phyloP scores from a whole-genome alignment of 2,329 filamentous ascomycete species.

The Hypoxylon sp. region DNA sequence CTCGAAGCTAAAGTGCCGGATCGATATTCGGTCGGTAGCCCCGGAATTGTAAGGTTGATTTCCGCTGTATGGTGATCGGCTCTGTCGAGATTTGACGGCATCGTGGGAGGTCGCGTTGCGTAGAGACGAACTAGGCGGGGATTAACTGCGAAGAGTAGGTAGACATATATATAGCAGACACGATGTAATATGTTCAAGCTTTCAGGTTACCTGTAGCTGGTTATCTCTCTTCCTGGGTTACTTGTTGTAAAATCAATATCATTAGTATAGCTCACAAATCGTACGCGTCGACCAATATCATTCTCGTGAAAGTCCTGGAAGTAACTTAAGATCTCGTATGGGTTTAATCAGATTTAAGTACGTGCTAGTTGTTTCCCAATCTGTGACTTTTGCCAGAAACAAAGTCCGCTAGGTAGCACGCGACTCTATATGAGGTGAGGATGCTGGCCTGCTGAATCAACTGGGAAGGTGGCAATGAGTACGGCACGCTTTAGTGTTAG shows the following conservation, averaged over 20 bases:
- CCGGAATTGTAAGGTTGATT: conserved; percentile 2
- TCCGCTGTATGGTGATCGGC: conserved; percentile 7
- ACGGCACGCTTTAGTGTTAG: neutral
- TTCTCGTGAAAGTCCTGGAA: neutral
- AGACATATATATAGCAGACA: neutral
- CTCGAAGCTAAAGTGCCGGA: neutral
- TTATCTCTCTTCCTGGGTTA: neutral
- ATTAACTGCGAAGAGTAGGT: neutral
- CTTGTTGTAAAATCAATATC: neutral
- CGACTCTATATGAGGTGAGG: neutral
- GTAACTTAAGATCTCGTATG: neutral
- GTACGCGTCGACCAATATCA: too few relatives aligned
- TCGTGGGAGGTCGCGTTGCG: too few relatives aligned
- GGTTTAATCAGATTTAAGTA: neutral
- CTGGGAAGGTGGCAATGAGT: neutral
- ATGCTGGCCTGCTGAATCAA: neutral
- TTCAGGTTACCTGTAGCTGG: neutral
- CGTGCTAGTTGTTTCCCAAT: neutral
- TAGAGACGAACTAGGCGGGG: too few relatives aligned
- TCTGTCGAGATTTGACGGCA: neutral
- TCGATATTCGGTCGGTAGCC: conserved; percentile 26
- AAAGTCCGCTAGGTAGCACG: neutral
- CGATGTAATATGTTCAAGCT: neutral
- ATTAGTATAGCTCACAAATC: too few relatives aligned
- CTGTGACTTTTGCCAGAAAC: neutral